These are phyloP conservation scores for Cladophialophora exuberans DNA, from an alignment of 2,329 filamentous ascomycete species.

Conservation along the genomic window DNA sequence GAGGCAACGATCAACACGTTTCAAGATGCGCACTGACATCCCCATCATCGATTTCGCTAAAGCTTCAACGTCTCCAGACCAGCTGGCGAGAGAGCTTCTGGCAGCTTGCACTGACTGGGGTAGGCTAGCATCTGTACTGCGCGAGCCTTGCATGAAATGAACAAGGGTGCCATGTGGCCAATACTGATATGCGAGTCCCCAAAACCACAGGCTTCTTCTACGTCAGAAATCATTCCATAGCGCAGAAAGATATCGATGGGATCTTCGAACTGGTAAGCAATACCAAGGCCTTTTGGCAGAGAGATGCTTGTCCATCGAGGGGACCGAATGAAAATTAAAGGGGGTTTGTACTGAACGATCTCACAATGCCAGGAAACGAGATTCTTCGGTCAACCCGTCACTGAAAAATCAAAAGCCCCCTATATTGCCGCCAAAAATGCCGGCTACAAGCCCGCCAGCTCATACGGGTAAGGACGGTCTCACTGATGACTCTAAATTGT, in stretches of 20 bases:
- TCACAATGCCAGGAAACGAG: constrained; percentile 5
- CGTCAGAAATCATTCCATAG: constrained; percentile 62
- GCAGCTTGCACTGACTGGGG: constrained; percentile 21
- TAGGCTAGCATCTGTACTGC: no score
- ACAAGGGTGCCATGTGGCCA: constrained; percentile 10
- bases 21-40: constrained; percentile 8
- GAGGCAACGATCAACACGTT: background rate
- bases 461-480: constrained; percentile 11
- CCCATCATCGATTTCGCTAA: constrained; percentile 20
- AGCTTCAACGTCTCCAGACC: constrained; percentile 12
- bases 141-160: background rate
- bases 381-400: constrained; percentile 16
- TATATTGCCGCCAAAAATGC: constrained; percentile 21
- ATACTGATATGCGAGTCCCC: constrained; percentile 5
- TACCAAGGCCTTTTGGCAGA: background rate
- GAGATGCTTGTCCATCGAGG: background rate
- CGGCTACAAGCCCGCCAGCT: constrained; percentile 23
- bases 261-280: constrained; percentile 59
- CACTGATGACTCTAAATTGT: background rate
- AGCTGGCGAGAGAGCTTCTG: constrained; percentile 15
- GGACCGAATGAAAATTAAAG: background rate
- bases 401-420: constrained; percentile 16
- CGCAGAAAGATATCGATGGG: constrained; percentile 58
- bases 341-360: background rate
- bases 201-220: constrained; percentile 60